Base-by-base conservation (phyloP, 2,329 filamentous ascomycete species). In the Penicillium sp. region DNA sequence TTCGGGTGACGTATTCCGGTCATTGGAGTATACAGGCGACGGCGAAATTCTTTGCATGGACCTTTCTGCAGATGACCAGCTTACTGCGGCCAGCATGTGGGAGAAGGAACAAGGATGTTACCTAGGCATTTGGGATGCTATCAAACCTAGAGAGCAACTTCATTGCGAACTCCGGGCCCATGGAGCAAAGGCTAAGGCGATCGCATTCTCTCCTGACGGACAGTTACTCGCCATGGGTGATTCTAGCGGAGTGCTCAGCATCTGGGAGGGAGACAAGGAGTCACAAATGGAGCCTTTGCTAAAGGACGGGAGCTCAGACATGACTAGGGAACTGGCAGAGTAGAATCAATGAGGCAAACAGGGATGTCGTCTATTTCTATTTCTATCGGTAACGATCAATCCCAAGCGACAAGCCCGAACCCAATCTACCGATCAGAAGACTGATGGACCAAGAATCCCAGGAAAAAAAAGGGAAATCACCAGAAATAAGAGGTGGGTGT, bases 311-410 rank as follows among this genome's bases (percentile, higher is more conserved):
- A 10, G 31, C 31, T 31, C 31, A 8, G 2, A 10, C 31, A 31
- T 31, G 8, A 31, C 31, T 31, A 31, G 31, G 31, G 7, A 31
- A 31, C 1, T 31, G 31, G 31, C 31, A 31, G 31, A 31, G 31
- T 10, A 31, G 2, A 31, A 31, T 10, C 7, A 6, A 31, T 6
- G 15, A 22, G 15, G 5, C 34, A 35, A 20, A 42, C 22, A 31
- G 53, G 42, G 47, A 50, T 49, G 37, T 49, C 20, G 43, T 66
- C 59, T 65, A 67, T 63, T 57, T 67, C 61, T 67, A 67, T 60
- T 20, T 68, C 60, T 62, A 68, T 61, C 37, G 60, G 59, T 28
- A 61, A 42, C 38, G 31, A 62, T 49, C 14, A 57, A 42, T 60
- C 43, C 51, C 57, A 58, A 55, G 43, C 58, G 59, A 48, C 34